Percentiles rank a stretch among this genome's conserved stretches.
Evolutionary conservation across 257 asterid species (phyloP).

Genomic region (Lithospermum erythrorhizon): DNA sequence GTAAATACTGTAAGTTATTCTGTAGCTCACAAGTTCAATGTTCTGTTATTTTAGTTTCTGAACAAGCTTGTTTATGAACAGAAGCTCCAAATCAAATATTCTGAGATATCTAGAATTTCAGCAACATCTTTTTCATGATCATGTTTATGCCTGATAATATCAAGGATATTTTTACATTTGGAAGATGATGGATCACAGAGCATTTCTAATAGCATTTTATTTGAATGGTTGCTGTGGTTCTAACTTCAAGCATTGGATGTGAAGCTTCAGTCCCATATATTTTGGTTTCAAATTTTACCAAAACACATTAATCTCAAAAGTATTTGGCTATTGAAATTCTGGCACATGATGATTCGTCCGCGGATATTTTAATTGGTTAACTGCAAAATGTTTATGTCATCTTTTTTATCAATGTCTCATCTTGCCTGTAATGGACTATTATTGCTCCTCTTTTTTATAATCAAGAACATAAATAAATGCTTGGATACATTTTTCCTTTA

Average conservation of each 20-base stretch:
- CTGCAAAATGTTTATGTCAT: not conserved
- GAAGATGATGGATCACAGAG: not conserved
- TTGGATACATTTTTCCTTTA: too few species aligned
- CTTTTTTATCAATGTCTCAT: not conserved
- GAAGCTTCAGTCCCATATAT: not conserved
- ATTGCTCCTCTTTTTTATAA: too few species aligned
- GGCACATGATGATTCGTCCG: not conserved
- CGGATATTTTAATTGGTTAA: not conserved
- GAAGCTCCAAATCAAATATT: too few species aligned
- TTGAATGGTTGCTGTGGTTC: not conserved
- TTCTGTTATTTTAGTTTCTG: too few species aligned
- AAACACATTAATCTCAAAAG: not conserved
- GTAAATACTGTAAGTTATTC: not conserved
- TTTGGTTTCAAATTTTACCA: not conserved
- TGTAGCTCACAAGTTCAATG: not conserved
- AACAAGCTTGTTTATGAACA: too few species aligned
- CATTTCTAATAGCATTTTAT: not conserved
- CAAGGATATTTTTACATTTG: not conserved
- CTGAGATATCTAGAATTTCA: not conserved
- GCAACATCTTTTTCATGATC: not conserved
- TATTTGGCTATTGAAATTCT: not conserved
- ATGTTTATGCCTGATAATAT: too few species aligned
- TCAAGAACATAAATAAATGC: too few species aligned
- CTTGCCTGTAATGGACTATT: not conserved
- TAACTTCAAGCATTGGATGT: not conserved